Conservation (phyloP, 2,329 filamentous ascomycete genomes). For the Cladorrhinum sp. region DNA sequence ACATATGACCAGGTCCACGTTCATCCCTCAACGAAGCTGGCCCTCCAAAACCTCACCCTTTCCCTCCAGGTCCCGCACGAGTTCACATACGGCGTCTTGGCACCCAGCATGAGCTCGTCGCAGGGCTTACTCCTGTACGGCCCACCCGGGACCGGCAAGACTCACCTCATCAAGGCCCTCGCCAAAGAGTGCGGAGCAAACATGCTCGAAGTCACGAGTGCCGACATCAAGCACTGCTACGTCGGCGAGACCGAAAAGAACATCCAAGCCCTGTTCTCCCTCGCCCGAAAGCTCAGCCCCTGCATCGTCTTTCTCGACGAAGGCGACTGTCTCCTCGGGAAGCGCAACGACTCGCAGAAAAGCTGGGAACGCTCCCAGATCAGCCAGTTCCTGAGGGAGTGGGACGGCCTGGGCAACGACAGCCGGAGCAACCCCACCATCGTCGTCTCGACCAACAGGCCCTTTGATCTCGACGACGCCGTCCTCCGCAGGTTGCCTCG, state of each 20-base stretch:
- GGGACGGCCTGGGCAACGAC: slow-evolving; percentile 71
- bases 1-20: too few species aligned
- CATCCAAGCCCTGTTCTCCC: slow-evolving; percentile 29
- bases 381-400: slow-evolving; percentile 94
- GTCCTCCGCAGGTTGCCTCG: neutral
- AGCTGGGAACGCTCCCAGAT: slow-evolving; percentile 78
- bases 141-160: slow-evolving; percentile 33
- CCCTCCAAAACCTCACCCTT: too few species aligned
- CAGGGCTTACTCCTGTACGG: too few species aligned
- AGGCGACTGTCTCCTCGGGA: slow-evolving; percentile 87
- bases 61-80: too few species aligned
- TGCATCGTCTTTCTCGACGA: slow-evolving; percentile 55
- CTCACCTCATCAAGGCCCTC: slow-evolving; percentile 25
- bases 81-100: too few species aligned
- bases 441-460: slow-evolving; percentile 95
- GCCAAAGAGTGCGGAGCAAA: slow-evolving; percentile 21
- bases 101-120: too few species aligned
- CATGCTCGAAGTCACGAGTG: slow-evolving; percentile 26
- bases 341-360: slow-evolving; percentile 62
- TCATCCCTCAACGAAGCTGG: too few species aligned
- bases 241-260: slow-evolving; percentile 29
- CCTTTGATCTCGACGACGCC: slow-evolving; percentile 66
- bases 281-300: slow-evolving; percentile 27
- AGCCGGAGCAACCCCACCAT: slow-evolving; percentile 72
- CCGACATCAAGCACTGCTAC: slow-evolving; percentile 18